phyloP scores from a whole-genome alignment of 1,284 basidiomycete species.

The Fomitiporia mediterranea region DNA sequence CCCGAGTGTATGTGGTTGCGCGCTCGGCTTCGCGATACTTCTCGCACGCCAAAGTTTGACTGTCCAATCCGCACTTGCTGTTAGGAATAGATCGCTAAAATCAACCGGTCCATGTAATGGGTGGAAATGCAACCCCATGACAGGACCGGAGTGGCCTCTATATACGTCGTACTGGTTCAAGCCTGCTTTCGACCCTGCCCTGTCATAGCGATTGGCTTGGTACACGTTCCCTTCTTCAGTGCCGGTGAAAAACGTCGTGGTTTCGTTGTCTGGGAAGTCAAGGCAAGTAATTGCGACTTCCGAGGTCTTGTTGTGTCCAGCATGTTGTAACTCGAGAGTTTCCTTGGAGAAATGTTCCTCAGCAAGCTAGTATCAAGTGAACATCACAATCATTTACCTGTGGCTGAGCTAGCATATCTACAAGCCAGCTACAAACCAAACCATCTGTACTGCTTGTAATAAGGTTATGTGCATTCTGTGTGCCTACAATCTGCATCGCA shows the following conservation, averaged over 20 bases:
- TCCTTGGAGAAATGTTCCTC: constrained; percentile 48
- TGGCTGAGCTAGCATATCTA: constrained; percentile 97
- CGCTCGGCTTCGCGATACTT: constrained; percentile 57
- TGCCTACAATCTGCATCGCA: constrained; percentile 95
- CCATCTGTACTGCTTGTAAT: constrained; percentile 97
- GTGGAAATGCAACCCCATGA: constrained; percentile 94
- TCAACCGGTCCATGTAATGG: constrained; percentile 87
- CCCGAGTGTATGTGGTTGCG: constrained; percentile 50
- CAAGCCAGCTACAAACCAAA: constrained; percentile 93
- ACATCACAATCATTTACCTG: constrained; percentile 51
- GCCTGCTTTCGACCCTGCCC: constrained; percentile 94
- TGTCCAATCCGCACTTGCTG: constrained; percentile 91
- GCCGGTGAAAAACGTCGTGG: constrained; percentile 93
- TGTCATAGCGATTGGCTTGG: constrained; percentile 92
- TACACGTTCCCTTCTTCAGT: constrained; percentile 98
- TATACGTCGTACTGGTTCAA: constrained; percentile 90
- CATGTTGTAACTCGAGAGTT: constrained; percentile 82
- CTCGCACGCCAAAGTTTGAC: constrained; percentile 90
- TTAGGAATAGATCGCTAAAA: constrained; percentile 93
- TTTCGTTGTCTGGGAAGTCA: constrained; percentile 93
- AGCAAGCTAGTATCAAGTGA: constrained; percentile 85
- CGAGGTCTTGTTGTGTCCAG: constrained; percentile 89
- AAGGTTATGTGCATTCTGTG: constrained; percentile 96
- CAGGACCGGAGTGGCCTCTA: constrained; percentile 86
- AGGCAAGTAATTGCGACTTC: constrained; percentile 93